Base-by-base conservation (phyloP, 1,139 yeast species). In the Chernovozyma aurita region DNA sequence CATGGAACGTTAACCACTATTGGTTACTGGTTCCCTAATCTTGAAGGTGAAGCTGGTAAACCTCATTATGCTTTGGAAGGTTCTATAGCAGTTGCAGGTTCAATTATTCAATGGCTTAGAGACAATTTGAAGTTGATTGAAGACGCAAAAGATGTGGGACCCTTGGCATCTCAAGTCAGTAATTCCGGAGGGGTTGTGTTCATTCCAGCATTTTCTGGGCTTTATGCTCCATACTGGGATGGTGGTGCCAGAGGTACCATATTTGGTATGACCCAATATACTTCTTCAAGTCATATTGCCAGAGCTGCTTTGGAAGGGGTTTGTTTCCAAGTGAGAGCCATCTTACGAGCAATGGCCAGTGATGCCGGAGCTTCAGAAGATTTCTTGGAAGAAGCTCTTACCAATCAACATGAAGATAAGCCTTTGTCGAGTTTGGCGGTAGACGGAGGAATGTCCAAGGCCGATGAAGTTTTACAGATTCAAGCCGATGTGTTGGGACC, bases 181-280 rank as follows among this genome's bases (percentile, higher is more conserved):
- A 79, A 85, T 58, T 74, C 92, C 14, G 96, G 95, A 37, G 97
- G 97, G 16, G 96, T 90, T 25, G 92, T 86, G 32, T 90, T 90
- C 53, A 95, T 90, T 34, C 95, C 97, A 13, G 97, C 97, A 4
- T 87, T 90, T 57, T 83, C 92, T 25, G 97, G 97, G 8, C 70
- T 90, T 42, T 90, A 86, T 59, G 95, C 97, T 3, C 97, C 97
- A 16, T 88, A 90, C 66, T 90, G 97, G 97, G 87, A 86, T 53
- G 77, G 94, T 15, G 87, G 86, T 36, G 90, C 96, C 8, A 78
- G 95, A 51, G 97, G 97, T 41, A 82, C 96, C 31, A 85, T 90
- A 36, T 80, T 87, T 57, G 97, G 97, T 33, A 76, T 90, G 71
- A 86, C 96, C 4, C 95, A 87, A 56, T 87, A 79, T 63, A 84